These are phyloP conservation scores for Chalciporus piperatus DNA, from an alignment of 768 basidiomycete genomes.

Conservation along the genomic window DNA sequence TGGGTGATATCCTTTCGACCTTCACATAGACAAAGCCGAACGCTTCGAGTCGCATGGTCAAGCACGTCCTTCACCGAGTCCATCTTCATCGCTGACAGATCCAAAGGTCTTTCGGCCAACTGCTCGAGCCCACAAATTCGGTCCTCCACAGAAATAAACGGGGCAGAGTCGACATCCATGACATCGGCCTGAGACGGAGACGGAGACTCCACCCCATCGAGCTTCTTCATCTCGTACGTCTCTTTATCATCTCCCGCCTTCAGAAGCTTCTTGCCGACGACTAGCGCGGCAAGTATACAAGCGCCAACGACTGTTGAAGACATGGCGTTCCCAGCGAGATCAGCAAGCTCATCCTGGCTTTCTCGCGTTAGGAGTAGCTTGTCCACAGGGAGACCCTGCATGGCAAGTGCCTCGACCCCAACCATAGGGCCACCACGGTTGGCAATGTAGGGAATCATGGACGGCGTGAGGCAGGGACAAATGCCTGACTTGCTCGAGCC, in stretches of 20 bases:
- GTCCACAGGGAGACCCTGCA: conserved; percentile 93
- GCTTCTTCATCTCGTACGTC: conserved; percentile 67
- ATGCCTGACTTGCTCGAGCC: conserved; percentile 80
- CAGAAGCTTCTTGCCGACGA: conserved; percentile 62
- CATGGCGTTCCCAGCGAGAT: conserved; percentile 97
- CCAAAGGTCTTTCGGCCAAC: conserved; percentile 59
- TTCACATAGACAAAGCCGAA: conserved; percentile 87
- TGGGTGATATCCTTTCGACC: conserved; percentile 77
- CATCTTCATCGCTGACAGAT: conserved; percentile 56
- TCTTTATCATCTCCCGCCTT: conserved; percentile 61
- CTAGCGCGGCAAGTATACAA: conserved; percentile 80
- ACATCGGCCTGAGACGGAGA: conserved; percentile 29
- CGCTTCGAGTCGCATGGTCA: conserved; percentile 60
- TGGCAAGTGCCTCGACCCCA: conserved; percentile 86
- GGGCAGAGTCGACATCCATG: conserved; percentile 50
- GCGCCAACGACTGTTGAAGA: conserved; percentile 94
- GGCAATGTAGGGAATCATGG: conserved; percentile 96
- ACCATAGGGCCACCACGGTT: conserved; percentile 96
- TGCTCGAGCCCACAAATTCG: conserved; percentile 72
- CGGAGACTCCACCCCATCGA: conserved; percentile 27
- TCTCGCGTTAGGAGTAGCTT: conserved; percentile 90
- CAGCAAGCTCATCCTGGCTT: conserved; percentile 89
- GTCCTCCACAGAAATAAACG: conserved; percentile 36
- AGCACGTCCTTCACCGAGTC: conserved; percentile 56
- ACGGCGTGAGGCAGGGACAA: conserved; percentile 89